Conservation (phyloP, 345 rosid species). For the Abelmoschus esculentus region DNA sequence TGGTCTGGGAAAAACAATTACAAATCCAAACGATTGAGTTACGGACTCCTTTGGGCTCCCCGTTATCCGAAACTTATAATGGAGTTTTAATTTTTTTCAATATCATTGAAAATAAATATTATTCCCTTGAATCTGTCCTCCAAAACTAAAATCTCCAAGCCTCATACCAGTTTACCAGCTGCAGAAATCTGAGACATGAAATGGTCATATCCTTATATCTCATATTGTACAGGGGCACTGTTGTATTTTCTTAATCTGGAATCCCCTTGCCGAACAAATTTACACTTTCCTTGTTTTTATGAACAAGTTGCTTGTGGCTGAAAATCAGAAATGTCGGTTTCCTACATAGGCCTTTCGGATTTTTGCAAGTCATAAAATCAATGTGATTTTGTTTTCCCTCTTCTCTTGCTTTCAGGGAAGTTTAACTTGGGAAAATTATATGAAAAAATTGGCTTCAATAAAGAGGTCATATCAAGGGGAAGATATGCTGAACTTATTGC, state of each 20-base stretch:
- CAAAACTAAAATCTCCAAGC: not conserved
- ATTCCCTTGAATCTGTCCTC: not conserved
- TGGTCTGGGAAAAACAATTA: not conserved
- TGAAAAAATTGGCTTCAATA: conserved; percentile 84
- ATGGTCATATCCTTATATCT: not conserved
- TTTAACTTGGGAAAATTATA: conserved; percentile 75
- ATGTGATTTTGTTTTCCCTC: conserved; percentile 3
- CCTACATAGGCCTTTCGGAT: not conserved
- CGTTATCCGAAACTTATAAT: not conserved
- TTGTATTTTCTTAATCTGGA: not conserved
- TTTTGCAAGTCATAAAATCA: not conserved
- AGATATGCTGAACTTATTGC: conserved; percentile 80
- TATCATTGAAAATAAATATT: not conserved
- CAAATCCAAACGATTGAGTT: not conserved
- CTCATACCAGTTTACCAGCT: not conserved
- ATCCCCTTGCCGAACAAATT: not conserved
- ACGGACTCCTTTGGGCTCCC: not conserved
- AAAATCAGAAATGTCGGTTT: not conserved
- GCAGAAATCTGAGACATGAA: not conserved
- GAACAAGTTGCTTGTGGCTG: not conserved
- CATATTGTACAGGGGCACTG: not conserved
- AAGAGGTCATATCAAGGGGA: conserved; percentile 91
- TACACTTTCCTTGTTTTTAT: not conserved
- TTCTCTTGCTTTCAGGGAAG: conserved; percentile 45
- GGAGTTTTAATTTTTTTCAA: not conserved